These are phyloP conservation scores for Botrytis fabae DNA, from an alignment of 2,329 filamentous ascomycete species.

Conservation along the genomic window DNA sequence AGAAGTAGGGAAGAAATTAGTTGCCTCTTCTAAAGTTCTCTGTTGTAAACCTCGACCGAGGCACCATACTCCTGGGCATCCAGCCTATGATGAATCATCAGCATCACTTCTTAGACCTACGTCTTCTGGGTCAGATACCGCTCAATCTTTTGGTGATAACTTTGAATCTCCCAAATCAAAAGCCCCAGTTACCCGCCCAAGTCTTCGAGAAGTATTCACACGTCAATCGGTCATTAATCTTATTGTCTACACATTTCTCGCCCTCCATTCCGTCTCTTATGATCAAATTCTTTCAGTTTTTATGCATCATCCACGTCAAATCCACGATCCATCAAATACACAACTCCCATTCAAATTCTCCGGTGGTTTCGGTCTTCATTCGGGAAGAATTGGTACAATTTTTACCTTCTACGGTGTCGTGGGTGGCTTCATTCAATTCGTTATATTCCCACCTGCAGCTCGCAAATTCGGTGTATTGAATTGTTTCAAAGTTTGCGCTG, in stretches of 20 bases:
- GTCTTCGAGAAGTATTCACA: slow-evolving; percentile 67
- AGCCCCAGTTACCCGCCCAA: slow-evolving; percentile 39
- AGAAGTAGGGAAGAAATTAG: slow-evolving; percentile 67
- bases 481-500: slow-evolving; percentile 67
- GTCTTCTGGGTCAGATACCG: slow-evolving; percentile 36
- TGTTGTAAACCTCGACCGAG: slow-evolving; percentile 24
- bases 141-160: slow-evolving; percentile 29
- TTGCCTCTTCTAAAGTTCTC: slow-evolving; percentile 40
- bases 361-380: slow-evolving; percentile 74
- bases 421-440: slow-evolving; percentile 81
- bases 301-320: slow-evolving; percentile 69
- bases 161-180: slow-evolving; percentile 37
- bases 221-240: slow-evolving; percentile 75
- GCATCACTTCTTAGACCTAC: slow-evolving; percentile 52
- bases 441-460: slow-evolving; percentile 80
- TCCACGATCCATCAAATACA: slow-evolving; percentile 55
- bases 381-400: slow-evolving; percentile 76
- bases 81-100: slow-evolving; percentile 56
- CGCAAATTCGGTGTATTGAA: slow-evolving; percentile 70
- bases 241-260: slow-evolving; percentile 74
- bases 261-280: slow-evolving; percentile 78
- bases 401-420: slow-evolving; percentile 81
- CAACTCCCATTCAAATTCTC: slow-evolving; percentile 77
- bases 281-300: slow-evolving; percentile 90
- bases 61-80: slow-evolving; percentile 42